Base-by-base conservation (phyloP, 306 rosid species). In the Ormosia semicastrata region DNA sequence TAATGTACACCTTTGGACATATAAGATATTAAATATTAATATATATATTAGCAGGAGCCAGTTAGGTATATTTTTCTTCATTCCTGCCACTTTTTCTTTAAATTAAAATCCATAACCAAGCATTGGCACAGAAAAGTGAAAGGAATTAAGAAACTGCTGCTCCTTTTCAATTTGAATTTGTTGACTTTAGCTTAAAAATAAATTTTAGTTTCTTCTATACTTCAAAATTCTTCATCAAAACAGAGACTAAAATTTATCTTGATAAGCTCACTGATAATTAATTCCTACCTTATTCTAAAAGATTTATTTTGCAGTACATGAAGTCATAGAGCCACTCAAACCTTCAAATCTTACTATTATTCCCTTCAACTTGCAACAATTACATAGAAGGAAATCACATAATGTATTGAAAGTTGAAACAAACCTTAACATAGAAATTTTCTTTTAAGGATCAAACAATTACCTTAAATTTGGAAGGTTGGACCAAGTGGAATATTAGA, bases 1-100 rank as follows among this genome's bases (percentile, higher is more conserved):
- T 67, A 62, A 90, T 90, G 71, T 90, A 92, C 32, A 92, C 91
- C 97, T 92, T 58, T 47, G 62, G 17, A 60, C 43, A 47, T 52
- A 29, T 15, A 73, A 64, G 52, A 53, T 66, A 67, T 44, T 29
- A 24, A 66, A 68, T 32, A 44, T 79, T n/a, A 29, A 4, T 43
- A 24, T 24, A 24, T 24, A 24, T 24, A 24, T 24, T 24, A 76
- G n/a, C n/a, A n/a, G n/a, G n/a, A n/a, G n/a, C n/a, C n/a, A n/a
- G 80, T n/a, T 8, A 8, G 50, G 18, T 13, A 30, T 5, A 5
- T 40, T 41, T 67, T 53, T 43, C 46, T 78, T 77, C 43, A 12
- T 56, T 50, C 66, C 60, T 15, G 8, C 14, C 64, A 14, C 1
- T 30, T 29, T 30, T 53, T 49, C 72, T 50, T 77, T 33, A 32